Conservation (phyloP, 1,284 basidiomycete genomes). For the Pholiota adiposa region DNA sequence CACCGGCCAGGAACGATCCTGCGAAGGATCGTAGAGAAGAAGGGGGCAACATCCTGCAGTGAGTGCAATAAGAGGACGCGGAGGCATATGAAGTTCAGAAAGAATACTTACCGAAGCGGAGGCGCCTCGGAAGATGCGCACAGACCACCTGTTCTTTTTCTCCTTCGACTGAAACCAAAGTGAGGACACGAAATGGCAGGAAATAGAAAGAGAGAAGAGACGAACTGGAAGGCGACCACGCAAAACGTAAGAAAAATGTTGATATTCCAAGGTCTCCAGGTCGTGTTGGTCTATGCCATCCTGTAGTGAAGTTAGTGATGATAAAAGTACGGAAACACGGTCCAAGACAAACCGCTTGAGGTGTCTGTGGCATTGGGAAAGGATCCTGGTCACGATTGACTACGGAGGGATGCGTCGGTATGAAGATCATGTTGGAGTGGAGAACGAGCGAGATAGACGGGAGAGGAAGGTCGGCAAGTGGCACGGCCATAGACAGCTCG, state of each 20-base stretch:
- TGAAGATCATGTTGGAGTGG: not conserved
- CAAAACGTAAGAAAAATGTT: conserved; percentile 3
- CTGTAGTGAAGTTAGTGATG: too few species aligned
- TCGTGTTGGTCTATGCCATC: not conserved
- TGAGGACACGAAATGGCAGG: too few species aligned
- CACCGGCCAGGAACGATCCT: not conserved
- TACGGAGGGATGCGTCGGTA: not conserved
- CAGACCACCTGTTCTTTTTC: not conserved
- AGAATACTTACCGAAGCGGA: not conserved
- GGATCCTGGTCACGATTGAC: not conserved
- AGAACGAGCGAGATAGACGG: conserved; percentile 10
- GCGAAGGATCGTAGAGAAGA: not conserved
- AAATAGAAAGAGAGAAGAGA: not conserved
- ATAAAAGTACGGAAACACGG: not conserved
- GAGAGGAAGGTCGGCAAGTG: conserved; percentile 4
- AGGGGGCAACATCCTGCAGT: not conserved
- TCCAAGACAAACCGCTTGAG: not conserved
- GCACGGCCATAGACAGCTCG: not conserved
- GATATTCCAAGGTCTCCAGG: not conserved
- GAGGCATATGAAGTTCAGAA: not conserved
- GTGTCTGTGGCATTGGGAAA: not conserved
- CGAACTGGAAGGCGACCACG: not conserved
- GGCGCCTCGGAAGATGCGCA: not conserved
- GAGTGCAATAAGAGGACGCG: not conserved
- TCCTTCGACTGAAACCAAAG: not conserved